These are phyloP conservation scores for Porphyrellus cyaneotinctus DNA, from an alignment of 768 basidiomycete species.

Conservation along the genomic window DNA sequence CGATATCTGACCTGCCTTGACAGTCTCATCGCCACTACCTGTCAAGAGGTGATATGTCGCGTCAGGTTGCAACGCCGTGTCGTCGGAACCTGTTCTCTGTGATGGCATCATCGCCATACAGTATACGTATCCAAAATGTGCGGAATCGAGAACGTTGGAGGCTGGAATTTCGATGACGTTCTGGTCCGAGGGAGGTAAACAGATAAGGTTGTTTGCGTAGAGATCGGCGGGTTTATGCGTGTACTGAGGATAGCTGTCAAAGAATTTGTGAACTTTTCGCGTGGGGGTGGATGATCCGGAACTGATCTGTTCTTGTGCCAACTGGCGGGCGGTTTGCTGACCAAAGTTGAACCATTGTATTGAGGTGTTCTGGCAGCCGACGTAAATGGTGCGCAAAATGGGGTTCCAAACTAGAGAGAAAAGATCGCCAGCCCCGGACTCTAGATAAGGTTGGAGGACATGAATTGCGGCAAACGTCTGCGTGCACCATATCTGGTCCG, in stretches of 20 bases:
- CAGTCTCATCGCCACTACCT: slow-evolving; percentile 86
- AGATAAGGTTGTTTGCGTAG: slow-evolving; percentile 52
- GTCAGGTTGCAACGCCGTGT: slow-evolving; percentile 20
- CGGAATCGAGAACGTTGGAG: slow-evolving; percentile 76
- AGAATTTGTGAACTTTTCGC: slow-evolving; percentile 80
- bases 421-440: slow-evolving; percentile 80
- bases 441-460: slow-evolving; percentile 71
- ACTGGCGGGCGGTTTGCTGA: background rate
- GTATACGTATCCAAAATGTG: slow-evolving; percentile 94
- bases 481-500: slow-evolving; percentile 75
- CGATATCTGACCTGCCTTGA: slow-evolving; percentile 56
- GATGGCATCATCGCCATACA: slow-evolving; percentile 59
- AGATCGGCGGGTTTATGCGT: slow-evolving; percentile 66
- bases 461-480: slow-evolving; percentile 60
- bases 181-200: slow-evolving; percentile 30
- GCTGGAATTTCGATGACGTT: slow-evolving; percentile 51
- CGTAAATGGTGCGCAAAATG: slow-evolving; percentile 63
- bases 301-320: slow-evolving; percentile 6
- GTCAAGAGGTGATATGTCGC: slow-evolving; percentile 58
- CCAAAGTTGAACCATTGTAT: slow-evolving; percentile 81
- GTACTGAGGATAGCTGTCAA: slow-evolving; percentile 81
- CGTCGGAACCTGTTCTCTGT: slow-evolving; percentile 36
- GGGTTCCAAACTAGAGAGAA: slow-evolving; percentile 82
- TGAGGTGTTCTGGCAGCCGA: slow-evolving; percentile 92
- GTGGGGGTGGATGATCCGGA: slow-evolving; percentile 36